These are phyloP conservation scores for Dictyostelium capitatum DNA, from an alignment of 78 protist species.

Conservation along the genomic window DNA sequence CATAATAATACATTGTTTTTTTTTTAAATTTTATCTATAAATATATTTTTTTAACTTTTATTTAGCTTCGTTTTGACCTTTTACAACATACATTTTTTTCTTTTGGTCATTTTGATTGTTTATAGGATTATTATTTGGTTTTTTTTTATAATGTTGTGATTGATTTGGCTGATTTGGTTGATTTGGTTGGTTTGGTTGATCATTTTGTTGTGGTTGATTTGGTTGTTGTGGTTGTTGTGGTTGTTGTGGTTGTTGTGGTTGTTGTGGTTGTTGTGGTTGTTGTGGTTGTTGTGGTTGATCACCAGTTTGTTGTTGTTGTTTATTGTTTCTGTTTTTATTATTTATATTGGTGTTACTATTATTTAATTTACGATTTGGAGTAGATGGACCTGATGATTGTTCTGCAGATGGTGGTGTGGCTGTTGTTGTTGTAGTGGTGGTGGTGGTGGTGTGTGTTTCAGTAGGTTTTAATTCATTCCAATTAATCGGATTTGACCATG, in stretches of 20 bases:
- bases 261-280: no score
- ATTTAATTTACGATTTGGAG: constrained; percentile 3
- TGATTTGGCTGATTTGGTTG: no score
- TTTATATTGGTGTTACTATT: not conserved
- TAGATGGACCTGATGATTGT: not conserved
- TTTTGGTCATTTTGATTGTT: constrained; percentile 19
- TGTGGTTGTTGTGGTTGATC: no score
- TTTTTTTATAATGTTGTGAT: not conserved
- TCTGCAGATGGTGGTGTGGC: not conserved
- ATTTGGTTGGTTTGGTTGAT: no score
- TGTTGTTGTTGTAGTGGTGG: not conserved
- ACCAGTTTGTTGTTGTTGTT: no score
- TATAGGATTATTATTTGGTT: not conserved
- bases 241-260: no score
- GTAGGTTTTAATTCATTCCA: not conserved
- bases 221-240: no score
- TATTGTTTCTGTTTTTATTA: not conserved
- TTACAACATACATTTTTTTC: constrained; percentile 8
- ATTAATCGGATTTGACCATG: not conserved
- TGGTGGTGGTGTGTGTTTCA: not conserved
- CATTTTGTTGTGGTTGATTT: no score
- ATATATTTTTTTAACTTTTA: constrained; percentile 10
- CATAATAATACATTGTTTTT: not conserved
- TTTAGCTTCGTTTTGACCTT: constrained; percentile 10
- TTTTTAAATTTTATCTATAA: not conserved